Conservation (phyloP, 345 rosid genomes). For the Citrus maxima region DNA sequence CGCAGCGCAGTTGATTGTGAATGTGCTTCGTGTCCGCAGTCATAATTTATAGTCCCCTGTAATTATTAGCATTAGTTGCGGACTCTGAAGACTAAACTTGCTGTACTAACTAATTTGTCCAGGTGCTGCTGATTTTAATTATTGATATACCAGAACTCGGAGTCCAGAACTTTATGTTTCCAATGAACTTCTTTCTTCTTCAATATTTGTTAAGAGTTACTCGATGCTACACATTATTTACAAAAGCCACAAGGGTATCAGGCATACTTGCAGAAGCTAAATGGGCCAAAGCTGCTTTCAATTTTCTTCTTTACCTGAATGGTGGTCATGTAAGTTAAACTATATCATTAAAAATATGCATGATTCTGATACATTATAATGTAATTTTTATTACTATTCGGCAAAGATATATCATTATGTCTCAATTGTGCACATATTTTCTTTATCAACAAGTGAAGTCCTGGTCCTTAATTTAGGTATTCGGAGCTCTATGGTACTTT, state of each 20-base stretch:
- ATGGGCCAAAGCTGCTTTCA: not conserved
- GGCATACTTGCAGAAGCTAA: not conserved
- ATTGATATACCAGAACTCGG: not conserved
- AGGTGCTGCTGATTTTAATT: not conserved
- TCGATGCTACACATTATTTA: no score
- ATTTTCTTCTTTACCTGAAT: not conserved
- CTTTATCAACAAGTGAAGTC: no score
- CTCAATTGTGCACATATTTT: not conserved
- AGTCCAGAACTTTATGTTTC: not conserved
- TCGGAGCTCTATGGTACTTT: not conserved
- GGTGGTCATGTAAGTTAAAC: slow-evolving; percentile 7
- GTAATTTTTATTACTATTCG: no score
- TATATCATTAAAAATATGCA: no score
- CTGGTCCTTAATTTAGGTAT: not conserved
- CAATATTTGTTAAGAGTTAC: not conserved
- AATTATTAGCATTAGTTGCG: no score
- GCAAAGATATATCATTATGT: no score
- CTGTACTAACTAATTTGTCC: not conserved
- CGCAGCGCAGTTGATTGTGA: no score
- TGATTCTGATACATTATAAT: no score
- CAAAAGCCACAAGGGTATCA: not conserved
- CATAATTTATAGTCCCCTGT: no score
- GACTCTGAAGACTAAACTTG: no score
- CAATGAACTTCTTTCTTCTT: not conserved
- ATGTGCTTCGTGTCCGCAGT: no score